Evolutionary conservation across 2,329 filamentous ascomycete species (phyloP).

Genomic region (Pochonia chlamydosporia): DNA sequence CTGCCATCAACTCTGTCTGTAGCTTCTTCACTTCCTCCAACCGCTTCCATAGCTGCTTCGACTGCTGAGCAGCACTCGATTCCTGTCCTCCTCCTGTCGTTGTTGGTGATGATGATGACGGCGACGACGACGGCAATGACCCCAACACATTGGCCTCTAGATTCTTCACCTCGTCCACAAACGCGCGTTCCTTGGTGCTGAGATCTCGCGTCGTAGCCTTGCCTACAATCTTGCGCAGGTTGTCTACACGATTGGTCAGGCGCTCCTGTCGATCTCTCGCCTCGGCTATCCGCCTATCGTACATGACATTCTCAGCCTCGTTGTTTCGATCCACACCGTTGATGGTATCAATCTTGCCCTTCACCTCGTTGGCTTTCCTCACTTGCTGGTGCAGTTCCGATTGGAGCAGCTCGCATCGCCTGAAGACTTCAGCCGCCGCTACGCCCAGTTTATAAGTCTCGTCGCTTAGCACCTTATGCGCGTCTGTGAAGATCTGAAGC

Average conservation of each 20-base stretch:
- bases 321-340: conserved; percentile 40
- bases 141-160: conserved; percentile 47
- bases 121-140: too few species aligned
- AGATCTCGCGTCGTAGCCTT: conserved; percentile 37
- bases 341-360: conserved; percentile 60
- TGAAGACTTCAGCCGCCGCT: conserved; percentile 68
- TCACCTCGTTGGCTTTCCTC: conserved; percentile 58
- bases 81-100: neutral
- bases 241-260: conserved; percentile 55
- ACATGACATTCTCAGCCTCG: conserved; percentile 47
- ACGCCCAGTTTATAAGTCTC: conserved; percentile 64
- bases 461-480: conserved; percentile 63
- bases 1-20: conserved; percentile 34
- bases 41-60: conserved; percentile 10
- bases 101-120: conserved; percentile 18
- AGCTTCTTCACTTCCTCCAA: conserved; percentile 42
- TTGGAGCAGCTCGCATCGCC: conserved; percentile 62
- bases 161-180: conserved; percentile 42
- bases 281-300: conserved; percentile 51
- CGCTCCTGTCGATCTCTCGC: conserved; percentile 51
- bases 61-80: neutral
- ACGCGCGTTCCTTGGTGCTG: conserved; percentile 39
- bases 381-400: conserved; percentile 64
- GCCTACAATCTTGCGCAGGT: conserved; percentile 40
- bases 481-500: conserved; percentile 64